Conservation (phyloP, 768 basidiomycete genomes). For the Crassisporium funariophilum region DNA sequence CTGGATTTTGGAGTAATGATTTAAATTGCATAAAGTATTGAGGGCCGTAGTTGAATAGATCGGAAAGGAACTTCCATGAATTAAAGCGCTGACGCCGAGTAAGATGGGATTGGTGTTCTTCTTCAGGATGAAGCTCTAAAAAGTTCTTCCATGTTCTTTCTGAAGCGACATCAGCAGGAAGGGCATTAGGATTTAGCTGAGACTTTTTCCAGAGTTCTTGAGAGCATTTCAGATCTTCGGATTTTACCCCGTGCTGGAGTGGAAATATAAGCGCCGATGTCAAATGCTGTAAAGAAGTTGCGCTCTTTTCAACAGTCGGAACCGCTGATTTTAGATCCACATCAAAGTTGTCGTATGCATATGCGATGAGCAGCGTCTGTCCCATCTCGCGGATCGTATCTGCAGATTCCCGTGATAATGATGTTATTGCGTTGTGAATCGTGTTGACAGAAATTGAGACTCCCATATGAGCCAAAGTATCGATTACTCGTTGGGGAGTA, state of each 20-base stretch:
- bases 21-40: constrained; percentile 23
- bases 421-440: constrained; percentile 14
- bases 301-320: constrained; percentile 20
- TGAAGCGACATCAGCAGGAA: not conserved
- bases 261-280: constrained; percentile 26
- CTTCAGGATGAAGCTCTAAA: constrained; percentile 21
- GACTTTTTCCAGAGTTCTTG: constrained; percentile 21
- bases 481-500: constrained; percentile 27
- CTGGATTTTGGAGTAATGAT: constrained; percentile 19
- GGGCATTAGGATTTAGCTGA: constrained; percentile 10
- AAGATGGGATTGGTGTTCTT: constrained; percentile 13
- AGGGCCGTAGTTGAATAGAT: constrained; percentile 29
- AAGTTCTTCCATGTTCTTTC: constrained; percentile 17
- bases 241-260: constrained; percentile 19
- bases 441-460: constrained; percentile 21
- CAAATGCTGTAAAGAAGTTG: constrained; percentile 20
- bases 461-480: constrained; percentile 27
- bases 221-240: constrained; percentile 20
- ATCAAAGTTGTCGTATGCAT: constrained; percentile 30
- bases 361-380: constrained; percentile 11
- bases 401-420: constrained; percentile 16
- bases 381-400: constrained; percentile 6
- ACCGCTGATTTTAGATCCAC: constrained; percentile 19
- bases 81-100: constrained; percentile 25
- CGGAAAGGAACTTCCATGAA: constrained; percentile 28